Evolutionary conservation across 148 eudicot species (phyloP).

Genomic region (Persicaria tinctoria): DNA sequence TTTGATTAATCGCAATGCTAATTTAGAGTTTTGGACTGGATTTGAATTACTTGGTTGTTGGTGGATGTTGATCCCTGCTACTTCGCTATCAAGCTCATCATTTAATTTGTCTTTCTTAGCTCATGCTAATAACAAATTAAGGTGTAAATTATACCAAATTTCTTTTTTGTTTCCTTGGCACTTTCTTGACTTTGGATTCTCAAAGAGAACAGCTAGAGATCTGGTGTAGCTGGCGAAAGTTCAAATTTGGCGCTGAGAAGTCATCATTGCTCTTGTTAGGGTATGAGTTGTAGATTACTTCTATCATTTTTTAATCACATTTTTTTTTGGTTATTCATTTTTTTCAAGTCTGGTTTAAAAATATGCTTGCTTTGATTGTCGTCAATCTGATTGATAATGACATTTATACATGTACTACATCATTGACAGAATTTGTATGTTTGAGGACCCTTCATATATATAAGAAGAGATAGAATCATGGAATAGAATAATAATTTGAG

Average conservation of each 20-base stretch:
- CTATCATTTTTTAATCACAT: no score
- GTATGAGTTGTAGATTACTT: no score
- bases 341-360: background rate
- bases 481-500: background rate
- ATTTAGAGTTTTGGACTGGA: background rate
- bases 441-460: background rate
- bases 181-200: background rate
- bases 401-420: background rate
- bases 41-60: conserved; percentile 6
- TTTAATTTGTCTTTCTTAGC: background rate
- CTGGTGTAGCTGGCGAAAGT: background rate
- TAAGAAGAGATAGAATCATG: background rate
- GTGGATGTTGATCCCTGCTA: background rate
- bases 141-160: background rate
- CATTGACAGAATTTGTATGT: background rate
- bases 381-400: background rate
- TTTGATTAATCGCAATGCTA: conserved; percentile 1
- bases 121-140: no score
- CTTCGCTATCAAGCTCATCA: background rate
- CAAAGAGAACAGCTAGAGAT: background rate
- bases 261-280: background rate
- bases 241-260: background rate
- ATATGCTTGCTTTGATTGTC: background rate
- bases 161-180: background rate
- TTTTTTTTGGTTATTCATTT: background rate